Evolutionary conservation across 2,329 filamentous ascomycete species (phyloP).

Genomic region (Eutypa lata): DNA sequence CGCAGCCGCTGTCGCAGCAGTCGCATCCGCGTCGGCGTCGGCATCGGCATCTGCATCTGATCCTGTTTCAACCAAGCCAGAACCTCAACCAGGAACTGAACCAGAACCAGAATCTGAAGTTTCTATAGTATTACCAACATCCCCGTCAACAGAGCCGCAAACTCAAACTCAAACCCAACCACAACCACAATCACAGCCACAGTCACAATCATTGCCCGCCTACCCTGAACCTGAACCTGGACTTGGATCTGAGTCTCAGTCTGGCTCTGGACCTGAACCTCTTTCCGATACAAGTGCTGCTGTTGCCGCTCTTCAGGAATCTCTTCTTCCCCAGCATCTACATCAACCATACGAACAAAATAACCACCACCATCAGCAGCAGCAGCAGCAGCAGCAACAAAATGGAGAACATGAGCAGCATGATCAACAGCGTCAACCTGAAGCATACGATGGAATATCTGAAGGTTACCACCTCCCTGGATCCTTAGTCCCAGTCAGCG

Average conservation of each 20-base stretch:
- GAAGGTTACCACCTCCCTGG: neutral
- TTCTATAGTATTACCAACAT: neutral
- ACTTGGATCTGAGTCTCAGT: neutral
- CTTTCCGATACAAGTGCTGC: neutral
- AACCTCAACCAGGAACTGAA: neutral
- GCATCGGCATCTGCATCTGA: too few relatives aligned
- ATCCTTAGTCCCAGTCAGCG: slow-evolving; percentile 14
- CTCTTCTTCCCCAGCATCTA: neutral
- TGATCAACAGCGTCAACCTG: neutral
- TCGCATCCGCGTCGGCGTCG: neutral
- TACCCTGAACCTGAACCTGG: neutral
- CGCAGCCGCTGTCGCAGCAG: neutral
- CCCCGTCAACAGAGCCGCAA: too few relatives aligned
- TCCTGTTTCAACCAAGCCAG: too few relatives aligned
- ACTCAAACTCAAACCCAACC: neutral
- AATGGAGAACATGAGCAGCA: neutral
- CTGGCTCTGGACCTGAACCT: neutral
- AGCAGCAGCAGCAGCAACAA: neutral
- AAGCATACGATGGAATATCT: neutral
- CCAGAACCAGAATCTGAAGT: neutral
- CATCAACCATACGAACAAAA: neutral
- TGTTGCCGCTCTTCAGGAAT: neutral
- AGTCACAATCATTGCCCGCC: neutral
- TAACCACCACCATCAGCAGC: neutral
- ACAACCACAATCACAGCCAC: neutral